These are phyloP conservation scores for Tremella fuciformis DNA, from an alignment of 768 basidiomycete genomes.

Conservation along the genomic window DNA sequence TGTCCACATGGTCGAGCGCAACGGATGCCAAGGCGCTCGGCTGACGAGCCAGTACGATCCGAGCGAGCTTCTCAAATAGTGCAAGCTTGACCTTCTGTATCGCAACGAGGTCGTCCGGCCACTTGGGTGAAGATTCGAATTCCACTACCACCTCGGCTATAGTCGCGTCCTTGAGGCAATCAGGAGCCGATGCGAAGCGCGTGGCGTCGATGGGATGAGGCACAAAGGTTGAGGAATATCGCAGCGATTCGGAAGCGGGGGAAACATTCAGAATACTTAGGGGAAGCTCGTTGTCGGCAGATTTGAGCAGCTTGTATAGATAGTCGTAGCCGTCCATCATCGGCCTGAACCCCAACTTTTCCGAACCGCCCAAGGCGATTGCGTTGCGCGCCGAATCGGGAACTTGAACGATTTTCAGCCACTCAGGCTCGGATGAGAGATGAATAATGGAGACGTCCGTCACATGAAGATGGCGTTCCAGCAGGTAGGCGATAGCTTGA, in stretches of 20 bases:
- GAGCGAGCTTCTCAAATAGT: conserved; percentile 77
- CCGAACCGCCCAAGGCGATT: conserved; percentile 48
- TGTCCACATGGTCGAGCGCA: conserved; percentile 58
- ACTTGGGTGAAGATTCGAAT: conserved; percentile 86
- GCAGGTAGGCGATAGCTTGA: conserved; percentile 69
- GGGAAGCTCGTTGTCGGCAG: conserved; percentile 67
- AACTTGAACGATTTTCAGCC: conserved; percentile 43
- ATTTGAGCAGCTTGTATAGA: conserved; percentile 72
- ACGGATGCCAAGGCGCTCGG: conserved; percentile 61
- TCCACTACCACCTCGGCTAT: conserved; percentile 74
- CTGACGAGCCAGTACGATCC: conserved; percentile 60
- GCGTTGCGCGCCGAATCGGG: conserved; percentile 50
- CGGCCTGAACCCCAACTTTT: conserved; percentile 53
- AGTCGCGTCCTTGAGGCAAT: conserved; percentile 64
- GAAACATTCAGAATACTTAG: conserved; percentile 73
- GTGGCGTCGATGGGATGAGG: conserved; percentile 68
- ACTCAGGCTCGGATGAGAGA: conserved; percentile 31
- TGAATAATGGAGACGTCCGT: conserved; percentile 30
- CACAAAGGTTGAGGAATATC: conserved; percentile 77
- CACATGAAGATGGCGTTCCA: conserved; percentile 74
- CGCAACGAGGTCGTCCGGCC: conserved; percentile 91
- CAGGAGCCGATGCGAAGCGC: conserved; percentile 53
- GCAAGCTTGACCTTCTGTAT: conserved; percentile 94
- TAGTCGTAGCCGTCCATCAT: conserved; percentile 75
- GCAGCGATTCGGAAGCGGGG: conserved; percentile 68